A percentile compares a stretch with the other conserved stretches of the same genome.
phyloP scores from a whole-genome alignment of 306 rosid genomes.

The Fragaria iinumae region DNA sequence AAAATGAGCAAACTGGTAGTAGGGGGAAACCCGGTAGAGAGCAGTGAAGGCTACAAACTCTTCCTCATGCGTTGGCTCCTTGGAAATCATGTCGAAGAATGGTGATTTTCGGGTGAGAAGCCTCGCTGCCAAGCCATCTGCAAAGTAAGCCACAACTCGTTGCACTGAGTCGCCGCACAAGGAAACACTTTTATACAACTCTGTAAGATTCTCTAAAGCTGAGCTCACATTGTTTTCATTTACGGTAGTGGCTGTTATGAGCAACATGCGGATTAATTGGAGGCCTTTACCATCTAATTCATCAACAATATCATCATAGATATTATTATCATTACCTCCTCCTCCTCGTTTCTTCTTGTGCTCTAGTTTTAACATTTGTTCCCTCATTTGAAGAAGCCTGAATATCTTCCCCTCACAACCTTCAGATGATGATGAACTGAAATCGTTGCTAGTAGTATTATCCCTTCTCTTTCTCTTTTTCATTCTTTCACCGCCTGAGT shows the following conservation, averaged over 20 bases:
- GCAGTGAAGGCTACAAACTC: conserved; percentile 57
- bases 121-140: conserved; percentile 58
- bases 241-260: conserved; percentile 50
- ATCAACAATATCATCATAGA: background rate
- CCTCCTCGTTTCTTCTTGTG: conserved; percentile 20
- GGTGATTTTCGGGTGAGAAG: conserved; percentile 62
- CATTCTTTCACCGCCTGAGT: conserved; percentile 38
- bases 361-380: conserved; percentile 57
- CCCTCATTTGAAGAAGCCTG: conserved; percentile 70
- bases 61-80: conserved; percentile 57
- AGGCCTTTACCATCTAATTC: conserved; percentile 45
- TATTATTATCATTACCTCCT: background rate
- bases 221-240: conserved; percentile 39
- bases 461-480: conserved; percentile 45
- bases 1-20: conserved; percentile 77
- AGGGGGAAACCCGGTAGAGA: conserved; percentile 66
- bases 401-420: conserved; percentile 60
- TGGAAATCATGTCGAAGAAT: conserved; percentile 58
- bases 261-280: conserved; percentile 57
- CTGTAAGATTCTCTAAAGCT: conserved; percentile 47
- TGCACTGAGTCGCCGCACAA: conserved; percentile 59
- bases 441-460: background rate
- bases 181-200: conserved; percentile 51
- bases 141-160: conserved; percentile 61
- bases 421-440: conserved; percentile 32